Base-by-base conservation (phyloP, 495 filamentous ascomycete genomes). In the Trichoderma parareesei region DNA sequence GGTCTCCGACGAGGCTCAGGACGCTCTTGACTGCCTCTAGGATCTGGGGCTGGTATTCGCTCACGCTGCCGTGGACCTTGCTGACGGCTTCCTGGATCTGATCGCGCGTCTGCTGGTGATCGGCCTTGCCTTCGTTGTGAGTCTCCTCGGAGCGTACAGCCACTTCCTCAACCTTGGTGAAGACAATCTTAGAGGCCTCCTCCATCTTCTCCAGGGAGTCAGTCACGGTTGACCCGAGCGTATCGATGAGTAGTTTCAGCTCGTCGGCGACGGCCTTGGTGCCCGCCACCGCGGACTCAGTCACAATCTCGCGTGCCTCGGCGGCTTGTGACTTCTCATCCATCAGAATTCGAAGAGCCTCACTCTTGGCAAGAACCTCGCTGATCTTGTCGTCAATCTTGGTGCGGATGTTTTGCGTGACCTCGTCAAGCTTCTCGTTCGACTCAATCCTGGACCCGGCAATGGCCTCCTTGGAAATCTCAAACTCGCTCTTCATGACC, bases 231-330 rank as follows among this genome's bases (percentile, higher is more conserved):
- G 85, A 82, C 16, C 91, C 89, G 69, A 97, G 89, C 10, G 89
- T 88, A 65, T 96, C 91, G 67, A 95, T 87, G 5, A 93, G 84
- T 2, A 89, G 74, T 69, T 87, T 90, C 53, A 97, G 86, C 65
- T 96, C 93, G 67, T 97, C 93, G 0, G 90, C 86, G 42, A 93
- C 84, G 3, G 84, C 79, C 73, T 89, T 96, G 46, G 88, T 92
- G 63, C 81, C 83, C 5, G 86, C 80, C 35, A 93, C 72, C 10
- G 89, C 82, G 64, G 88, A 86, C 59, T 90, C 84, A 69, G 90
- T 83, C 61, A 87, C 81, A 18, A 79, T 69, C 62, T 89, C 84
- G 62, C 86, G 85, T 60, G 84, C 84, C 63, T 89, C 89, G 49
- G 84, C 81, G 64, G 86, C 83, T 33, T 83, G 85, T 14, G 87